Conservation (phyloP, 306 rosid genomes). For the Dryas octopetala region DNA sequence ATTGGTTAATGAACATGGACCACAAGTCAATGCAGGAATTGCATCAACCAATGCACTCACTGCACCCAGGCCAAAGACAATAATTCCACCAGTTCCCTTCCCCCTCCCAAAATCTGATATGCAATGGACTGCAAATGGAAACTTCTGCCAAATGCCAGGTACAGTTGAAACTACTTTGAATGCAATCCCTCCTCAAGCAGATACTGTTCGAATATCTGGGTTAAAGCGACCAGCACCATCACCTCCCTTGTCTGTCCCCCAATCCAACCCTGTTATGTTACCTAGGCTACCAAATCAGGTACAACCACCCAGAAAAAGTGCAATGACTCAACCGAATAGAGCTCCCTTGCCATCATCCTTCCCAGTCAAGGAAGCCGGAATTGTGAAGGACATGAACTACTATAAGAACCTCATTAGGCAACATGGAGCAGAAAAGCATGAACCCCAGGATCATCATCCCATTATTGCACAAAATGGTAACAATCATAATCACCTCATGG, state of each 20-base stretch:
- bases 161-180: conserved; percentile 21
- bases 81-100: conserved; percentile 22
- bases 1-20: conserved; percentile 30
- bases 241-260: conserved; percentile 21
- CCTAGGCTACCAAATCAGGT: conserved; percentile 17
- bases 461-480: conserved; percentile 36
- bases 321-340: conserved; percentile 24
- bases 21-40: conserved; percentile 16
- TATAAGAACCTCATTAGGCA: conserved; percentile 55
- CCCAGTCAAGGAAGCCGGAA: conserved; percentile 17
- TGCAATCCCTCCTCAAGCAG: conserved; percentile 30
- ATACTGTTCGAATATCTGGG: conserved; percentile 22
- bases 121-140: conserved; percentile 17
- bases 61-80: conserved; percentile 16
- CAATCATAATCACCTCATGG: conserved; percentile 34
- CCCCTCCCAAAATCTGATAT: conserved; percentile 22
- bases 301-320: conserved; percentile 26
- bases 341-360: conserved; percentile 5
- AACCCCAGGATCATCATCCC: conserved; percentile 25
- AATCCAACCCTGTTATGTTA: conserved; percentile 11
- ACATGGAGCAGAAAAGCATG: conserved; percentile 55
- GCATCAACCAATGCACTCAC: conserved; percentile 12
- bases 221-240: not conserved
- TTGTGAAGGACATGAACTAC: conserved; percentile 57
- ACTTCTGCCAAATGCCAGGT: conserved; percentile 18